Percentiles rank a stretch among this genome's conserved stretches.
These are phyloP conservation scores for Ceratocystis eucalypticola DNA, from an alignment of 2,329 filamentous ascomycete species.

Conservation along the genomic window DNA sequence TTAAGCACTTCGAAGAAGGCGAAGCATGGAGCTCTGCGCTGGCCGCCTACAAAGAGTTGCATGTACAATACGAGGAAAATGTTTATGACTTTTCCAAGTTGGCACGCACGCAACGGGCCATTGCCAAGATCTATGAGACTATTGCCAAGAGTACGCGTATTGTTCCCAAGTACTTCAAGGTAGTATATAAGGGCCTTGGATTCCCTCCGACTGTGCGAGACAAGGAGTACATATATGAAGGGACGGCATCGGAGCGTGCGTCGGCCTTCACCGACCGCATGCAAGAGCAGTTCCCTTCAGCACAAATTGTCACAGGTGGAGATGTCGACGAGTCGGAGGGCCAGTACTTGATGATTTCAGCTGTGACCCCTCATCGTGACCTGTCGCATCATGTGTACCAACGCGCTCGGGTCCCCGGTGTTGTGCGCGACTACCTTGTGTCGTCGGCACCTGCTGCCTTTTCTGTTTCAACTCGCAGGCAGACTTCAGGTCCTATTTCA, in stretches of 20 bases:
- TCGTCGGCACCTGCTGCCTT: slow-evolving; percentile 66
- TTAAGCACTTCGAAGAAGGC: slow-evolving; percentile 88
- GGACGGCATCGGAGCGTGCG: slow-evolving; percentile 59
- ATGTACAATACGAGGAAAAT: slow-evolving; percentile 79
- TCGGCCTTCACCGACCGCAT: slow-evolving; percentile 79
- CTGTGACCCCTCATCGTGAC: slow-evolving; percentile 71
- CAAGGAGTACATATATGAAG: slow-evolving; percentile 88
- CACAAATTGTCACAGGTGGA: slow-evolving; percentile 60
- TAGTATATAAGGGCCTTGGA: slow-evolving; percentile 76
- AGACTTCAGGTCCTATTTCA: slow-evolving; percentile 52
- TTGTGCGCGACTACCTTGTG: slow-evolving; percentile 75
- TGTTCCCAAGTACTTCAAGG: slow-evolving; percentile 78
- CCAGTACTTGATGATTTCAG: slow-evolving; percentile 72
- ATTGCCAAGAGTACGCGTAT: slow-evolving; percentile 69
- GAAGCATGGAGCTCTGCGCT: slow-evolving; percentile 85
- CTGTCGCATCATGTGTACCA: slow-evolving; percentile 74
- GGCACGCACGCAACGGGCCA: slow-evolving; percentile 74
- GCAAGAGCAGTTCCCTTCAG: slow-evolving; percentile 77
- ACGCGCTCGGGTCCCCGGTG: slow-evolving; percentile 66
- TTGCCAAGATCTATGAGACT: slow-evolving; percentile 81
- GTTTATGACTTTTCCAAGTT: slow-evolving; percentile 86
- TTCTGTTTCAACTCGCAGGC: slow-evolving; percentile 59
- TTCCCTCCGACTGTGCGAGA: slow-evolving; percentile 71
- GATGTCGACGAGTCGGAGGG: slow-evolving; percentile 72
- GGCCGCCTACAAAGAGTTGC: slow-evolving; percentile 77